These are phyloP conservation scores for Aspergillus awamori DNA, from an alignment of 2,329 filamentous ascomycete genomes.

Conservation along the genomic window DNA sequence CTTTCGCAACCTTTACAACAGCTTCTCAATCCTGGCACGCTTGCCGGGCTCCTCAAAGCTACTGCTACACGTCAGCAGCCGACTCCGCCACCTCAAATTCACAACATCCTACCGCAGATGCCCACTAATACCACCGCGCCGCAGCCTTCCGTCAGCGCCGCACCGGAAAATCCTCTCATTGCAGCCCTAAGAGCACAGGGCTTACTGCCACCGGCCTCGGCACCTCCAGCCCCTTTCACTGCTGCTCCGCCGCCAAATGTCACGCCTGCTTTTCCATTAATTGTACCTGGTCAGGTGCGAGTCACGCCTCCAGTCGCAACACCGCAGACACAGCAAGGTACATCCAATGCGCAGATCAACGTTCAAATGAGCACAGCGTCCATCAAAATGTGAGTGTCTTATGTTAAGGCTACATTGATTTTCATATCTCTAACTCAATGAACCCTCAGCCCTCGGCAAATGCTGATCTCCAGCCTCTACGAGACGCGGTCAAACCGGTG, in stretches of 20 bases:
- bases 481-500: constrained; percentile 84
- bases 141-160: constrained; percentile 48
- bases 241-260: constrained; percentile 39
- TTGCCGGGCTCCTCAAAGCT: constrained; percentile 50
- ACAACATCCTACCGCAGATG: constrained; percentile 52
- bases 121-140: constrained; percentile 60
- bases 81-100: constrained; percentile 52
- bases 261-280: constrained; percentile 44
- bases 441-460: constrained; percentile 66
- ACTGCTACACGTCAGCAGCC: constrained; percentile 45
- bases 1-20: constrained; percentile 40
- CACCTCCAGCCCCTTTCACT: constrained; percentile 46
- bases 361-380: constrained; percentile 65
- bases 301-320: constrained; percentile 40
- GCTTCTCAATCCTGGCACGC: constrained; percentile 47
- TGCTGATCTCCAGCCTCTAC: constrained; percentile 74
- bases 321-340: constrained; percentile 36
- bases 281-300: constrained; percentile 42
- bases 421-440: constrained; percentile 19
- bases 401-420: background rate
- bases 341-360: constrained; percentile 22
- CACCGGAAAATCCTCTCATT: constrained; percentile 63
- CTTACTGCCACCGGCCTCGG: constrained; percentile 57
- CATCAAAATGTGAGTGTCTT: constrained; percentile 68
- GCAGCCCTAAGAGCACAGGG: constrained; percentile 70